A percentile compares a stretch with the other conserved stretches of the same genome.
Evolutionary conservation across 1,284 basidiomycete species (phyloP).

Genomic region (Ceratobasidium sp.): DNA sequence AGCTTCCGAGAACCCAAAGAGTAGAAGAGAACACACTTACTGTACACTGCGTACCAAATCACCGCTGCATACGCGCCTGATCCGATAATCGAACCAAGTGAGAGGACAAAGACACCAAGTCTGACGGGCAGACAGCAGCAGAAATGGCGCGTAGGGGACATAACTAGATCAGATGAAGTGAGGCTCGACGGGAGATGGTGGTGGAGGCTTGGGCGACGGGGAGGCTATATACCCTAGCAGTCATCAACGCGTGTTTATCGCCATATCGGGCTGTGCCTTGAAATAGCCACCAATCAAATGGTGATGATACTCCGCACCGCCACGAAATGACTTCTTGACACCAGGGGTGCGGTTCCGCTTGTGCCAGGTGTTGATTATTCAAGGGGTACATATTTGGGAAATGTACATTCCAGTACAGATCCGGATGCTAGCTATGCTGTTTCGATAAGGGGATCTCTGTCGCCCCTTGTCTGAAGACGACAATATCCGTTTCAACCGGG

Average conservation of each 20-base stretch:
- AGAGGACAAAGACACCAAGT: slow-evolving; percentile 68
- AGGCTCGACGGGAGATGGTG: slow-evolving; percentile 5
- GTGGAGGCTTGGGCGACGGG: neutral
- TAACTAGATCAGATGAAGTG: neutral
- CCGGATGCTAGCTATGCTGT: neutral
- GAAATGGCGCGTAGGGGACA: slow-evolving; percentile 55
- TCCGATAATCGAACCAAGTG: slow-evolving; percentile 69
- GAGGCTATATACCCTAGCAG: slow-evolving; percentile 4
- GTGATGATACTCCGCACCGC: neutral
- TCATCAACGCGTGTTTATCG: neutral
- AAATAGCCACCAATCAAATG: neutral
- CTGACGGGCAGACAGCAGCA: slow-evolving; percentile 76
- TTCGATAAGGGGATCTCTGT: neutral
- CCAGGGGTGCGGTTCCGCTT: neutral
- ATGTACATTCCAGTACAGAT: neutral
- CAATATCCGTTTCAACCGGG: neutral
- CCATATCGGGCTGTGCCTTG: slow-evolving; percentile 9
- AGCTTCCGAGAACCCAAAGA: neutral
- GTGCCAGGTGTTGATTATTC: neutral
- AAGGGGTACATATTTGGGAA: neutral
- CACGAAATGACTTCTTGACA: neutral
- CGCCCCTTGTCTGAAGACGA: neutral
- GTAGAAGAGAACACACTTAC: neutral
- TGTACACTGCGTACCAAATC: slow-evolving; percentile 31
- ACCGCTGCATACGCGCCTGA: slow-evolving; percentile 54